These are phyloP conservation scores for Mucor irregularis DNA, from an alignment of 371 early-diverging fungal genomes.

Conservation along the genomic window DNA sequence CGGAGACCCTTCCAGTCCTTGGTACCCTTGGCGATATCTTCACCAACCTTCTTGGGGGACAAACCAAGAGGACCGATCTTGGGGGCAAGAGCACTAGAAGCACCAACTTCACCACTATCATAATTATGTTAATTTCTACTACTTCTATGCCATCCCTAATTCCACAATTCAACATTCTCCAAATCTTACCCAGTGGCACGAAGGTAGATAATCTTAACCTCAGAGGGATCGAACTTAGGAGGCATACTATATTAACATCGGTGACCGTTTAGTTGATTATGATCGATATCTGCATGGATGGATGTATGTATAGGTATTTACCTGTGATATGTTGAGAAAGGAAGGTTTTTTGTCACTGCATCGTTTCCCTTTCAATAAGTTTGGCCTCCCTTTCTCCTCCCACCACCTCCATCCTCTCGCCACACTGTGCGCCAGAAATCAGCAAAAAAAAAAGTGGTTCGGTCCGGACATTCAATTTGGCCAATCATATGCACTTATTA, in stretches of 20 bases:
- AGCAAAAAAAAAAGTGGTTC: background rate
- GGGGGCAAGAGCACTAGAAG: constrained; percentile 98
- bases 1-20: constrained; percentile 96
- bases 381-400: background rate
- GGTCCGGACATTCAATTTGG: background rate
- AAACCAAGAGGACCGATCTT: constrained; percentile 99
- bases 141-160: background rate
- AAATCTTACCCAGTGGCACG: constrained; percentile 86
- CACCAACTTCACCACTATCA: constrained; percentile 93
- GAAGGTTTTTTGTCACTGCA: constrained; percentile 14
- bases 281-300: constrained; percentile 9
- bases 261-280: too few species aligned
- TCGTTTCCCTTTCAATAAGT: constrained; percentile 7
- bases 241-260: constrained; percentile 41
- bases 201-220: constrained; percentile 77
- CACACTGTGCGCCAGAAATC: too few species aligned
- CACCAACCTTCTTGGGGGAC: constrained; percentile 99
- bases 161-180: background rate
- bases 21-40: constrained; percentile 97
- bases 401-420: background rate
- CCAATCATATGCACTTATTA: background rate
- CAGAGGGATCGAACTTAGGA: constrained; percentile 62
- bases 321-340: constrained; percentile 21
- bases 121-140: background rate
- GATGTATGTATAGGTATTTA: constrained; percentile 10